Evolutionary conservation across 441 rosid species (phyloP).

Genomic region (Omphalea diandra): DNA sequence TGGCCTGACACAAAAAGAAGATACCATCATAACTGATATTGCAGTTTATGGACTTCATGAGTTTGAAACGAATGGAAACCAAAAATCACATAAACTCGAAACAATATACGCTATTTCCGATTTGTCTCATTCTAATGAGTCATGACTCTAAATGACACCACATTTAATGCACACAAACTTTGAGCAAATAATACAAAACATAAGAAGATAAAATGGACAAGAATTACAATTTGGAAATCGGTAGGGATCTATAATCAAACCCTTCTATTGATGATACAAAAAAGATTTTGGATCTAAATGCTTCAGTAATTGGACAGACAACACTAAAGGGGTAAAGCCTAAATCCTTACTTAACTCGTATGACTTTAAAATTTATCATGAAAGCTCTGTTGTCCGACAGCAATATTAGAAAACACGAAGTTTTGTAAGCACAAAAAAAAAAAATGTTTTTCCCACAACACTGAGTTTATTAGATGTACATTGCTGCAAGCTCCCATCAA

Average conservation of each 20-base stretch:
- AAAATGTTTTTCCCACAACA: background rate
- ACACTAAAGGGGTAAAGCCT: background rate
- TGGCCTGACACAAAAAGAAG: slow-evolving; percentile 46
- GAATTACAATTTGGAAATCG: background rate
- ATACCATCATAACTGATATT: slow-evolving; percentile 11
- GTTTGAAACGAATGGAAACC: background rate
- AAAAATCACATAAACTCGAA: background rate
- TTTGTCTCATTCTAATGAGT: background rate
- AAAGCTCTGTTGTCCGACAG: background rate
- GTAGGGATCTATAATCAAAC: background rate
- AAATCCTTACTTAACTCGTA: background rate
- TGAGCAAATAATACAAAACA: background rate
- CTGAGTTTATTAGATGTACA: slow-evolving; percentile 45
- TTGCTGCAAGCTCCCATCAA: slow-evolving; percentile 98
- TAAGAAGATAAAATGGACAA: background rate
- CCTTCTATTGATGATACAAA: background rate
- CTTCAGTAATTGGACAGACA: background rate
- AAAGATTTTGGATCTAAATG: background rate
- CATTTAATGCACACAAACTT: background rate
- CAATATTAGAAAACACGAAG: background rate
- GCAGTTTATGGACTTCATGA: background rate
- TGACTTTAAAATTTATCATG: background rate
- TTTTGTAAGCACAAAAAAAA: background rate
- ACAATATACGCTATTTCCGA: background rate
- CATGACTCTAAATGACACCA: background rate